phyloP scores from a whole-genome alignment of 164 flowering plant species.

The Hamamelis virginiana region DNA sequence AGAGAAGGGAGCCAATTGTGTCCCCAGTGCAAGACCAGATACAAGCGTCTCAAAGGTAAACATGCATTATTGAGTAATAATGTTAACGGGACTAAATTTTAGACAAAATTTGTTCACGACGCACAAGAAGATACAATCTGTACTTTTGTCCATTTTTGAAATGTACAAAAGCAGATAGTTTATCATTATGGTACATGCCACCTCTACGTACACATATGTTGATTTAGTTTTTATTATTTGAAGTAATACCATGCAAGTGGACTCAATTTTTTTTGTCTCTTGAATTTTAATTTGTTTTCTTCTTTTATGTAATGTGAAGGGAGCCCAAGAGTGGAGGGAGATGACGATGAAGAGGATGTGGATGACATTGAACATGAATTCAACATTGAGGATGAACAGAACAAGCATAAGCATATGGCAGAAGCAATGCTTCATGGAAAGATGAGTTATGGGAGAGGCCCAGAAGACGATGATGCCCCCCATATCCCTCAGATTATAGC shows the following conservation, averaged over 20 bases:
- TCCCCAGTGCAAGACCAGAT: conserved; percentile 96
- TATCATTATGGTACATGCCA: no score
- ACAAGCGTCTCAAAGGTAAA: conserved; percentile 96
- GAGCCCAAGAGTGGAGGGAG: conserved; percentile 94
- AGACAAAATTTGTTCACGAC: no score
- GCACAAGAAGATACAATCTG: no score
- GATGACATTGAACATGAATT: conserved; percentile 96
- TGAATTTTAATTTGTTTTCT: no score
- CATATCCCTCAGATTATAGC: conserved; percentile 69
- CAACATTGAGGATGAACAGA: conserved; percentile 65
- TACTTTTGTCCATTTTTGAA: no score
- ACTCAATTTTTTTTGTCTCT: neutral
- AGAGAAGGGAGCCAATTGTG: conserved; percentile 89
- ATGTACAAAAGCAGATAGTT: no score
- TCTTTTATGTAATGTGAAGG: conserved; percentile 39
- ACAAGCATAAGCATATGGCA: conserved; percentile 52
- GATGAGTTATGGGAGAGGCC: conserved; percentile 95
- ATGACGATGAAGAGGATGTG: conserved; percentile 91
- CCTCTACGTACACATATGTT: no score
- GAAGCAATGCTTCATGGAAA: conserved; percentile 95
- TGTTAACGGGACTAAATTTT: no score
- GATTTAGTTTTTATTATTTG: no score
- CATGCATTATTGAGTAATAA: no score
- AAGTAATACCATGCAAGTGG: neutral
- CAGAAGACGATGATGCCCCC: conserved; percentile 67